Evolutionary conservation across 176 grass and related monocot genomes (phyloP), one percentile per base, ranked within the genome.

Genomic region (Bonia amplexicaulis): DNA sequence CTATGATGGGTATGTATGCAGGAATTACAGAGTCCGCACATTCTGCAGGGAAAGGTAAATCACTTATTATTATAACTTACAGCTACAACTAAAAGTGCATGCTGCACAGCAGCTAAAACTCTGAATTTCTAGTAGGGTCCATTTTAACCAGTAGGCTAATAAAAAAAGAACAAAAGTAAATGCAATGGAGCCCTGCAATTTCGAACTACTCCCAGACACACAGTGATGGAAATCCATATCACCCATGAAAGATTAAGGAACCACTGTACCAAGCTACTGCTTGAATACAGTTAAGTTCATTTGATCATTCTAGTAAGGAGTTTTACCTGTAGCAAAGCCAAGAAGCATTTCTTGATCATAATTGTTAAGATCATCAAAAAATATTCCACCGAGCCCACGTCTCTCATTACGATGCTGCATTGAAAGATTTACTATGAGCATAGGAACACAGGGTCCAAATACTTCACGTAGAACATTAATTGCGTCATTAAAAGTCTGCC

Each of bases 291-390:
- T 12, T 48, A 46, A 16, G 23, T 73, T 41, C 22, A 44, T 70
- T 29, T 75, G 3, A 20, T 61, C 31, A 88, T 71, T 80, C 23
- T 37, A 81, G 59, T 5, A 63, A 54, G n/a, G 12, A 53, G 72
- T 53, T 26, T 86, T 83, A 99, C 97, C 93, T 77, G 97, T 94
- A 65, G 92, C 84, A 75, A 99, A 99, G 79, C 71, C 75, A 55
- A 99, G 92, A 89, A 99, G 97, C 91, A 92, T 96, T 88, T 99
- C 97, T 89, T 99, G 97, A 83, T 99, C 91, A 87, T 92, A 92
- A 70, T 94, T 60, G 19, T 96, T 99, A 80, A 99, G 82, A 66
- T 99, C 97, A 60, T 99, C 97, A 82, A 99, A 99, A 89, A 99
- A 99, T 88, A 99, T 99, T 64, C 97, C 97, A 64, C 97, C 97